phyloP scores from a whole-genome alignment of 345 rosid species.

The Pistacia vera region DNA sequence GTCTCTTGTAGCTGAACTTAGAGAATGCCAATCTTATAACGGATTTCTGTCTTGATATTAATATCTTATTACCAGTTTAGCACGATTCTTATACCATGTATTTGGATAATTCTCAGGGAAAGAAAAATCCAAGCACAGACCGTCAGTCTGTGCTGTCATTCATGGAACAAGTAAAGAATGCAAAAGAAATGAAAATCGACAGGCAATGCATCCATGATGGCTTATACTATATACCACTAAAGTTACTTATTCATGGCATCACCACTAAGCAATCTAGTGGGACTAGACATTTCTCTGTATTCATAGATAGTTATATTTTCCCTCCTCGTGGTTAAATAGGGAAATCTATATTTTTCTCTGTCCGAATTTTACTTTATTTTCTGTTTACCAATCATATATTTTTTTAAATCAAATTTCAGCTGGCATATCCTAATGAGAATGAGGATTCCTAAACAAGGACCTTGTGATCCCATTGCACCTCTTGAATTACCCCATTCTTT shows the following conservation, averaged over 20 bases:
- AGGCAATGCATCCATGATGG: conserved; percentile 37
- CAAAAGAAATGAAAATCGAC: conserved; percentile 74
- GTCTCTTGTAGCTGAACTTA: conserved; percentile 1
- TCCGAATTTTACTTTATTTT: neutral
- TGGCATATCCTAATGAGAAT: conserved; percentile 73
- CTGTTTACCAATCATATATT: neutral
- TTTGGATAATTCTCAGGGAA: conserved; percentile 48
- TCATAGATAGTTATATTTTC: too few relatives aligned
- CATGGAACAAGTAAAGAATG: conserved; percentile 56
- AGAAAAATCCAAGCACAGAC: conserved; percentile 75
- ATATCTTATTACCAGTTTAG: neutral
- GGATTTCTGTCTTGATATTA: neutral
- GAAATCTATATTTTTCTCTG: neutral
- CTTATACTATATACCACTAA: neutral
- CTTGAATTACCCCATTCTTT: conserved; percentile 77
- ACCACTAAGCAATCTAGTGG: neutral
- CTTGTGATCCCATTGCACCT: conserved; percentile 67
- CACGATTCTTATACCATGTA: conserved; percentile 3
- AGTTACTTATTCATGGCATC: neutral
- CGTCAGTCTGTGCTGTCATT: conserved; percentile 44
- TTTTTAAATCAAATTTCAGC: conserved; percentile 36
- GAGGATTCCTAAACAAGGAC: conserved; percentile 52
- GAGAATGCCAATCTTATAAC: neutral
- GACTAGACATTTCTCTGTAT: too few relatives aligned
- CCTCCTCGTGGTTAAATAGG: too few relatives aligned